Evolutionary conservation across 345 rosid genomes (phyloP).

Genomic region (Citrus maxima): DNA sequence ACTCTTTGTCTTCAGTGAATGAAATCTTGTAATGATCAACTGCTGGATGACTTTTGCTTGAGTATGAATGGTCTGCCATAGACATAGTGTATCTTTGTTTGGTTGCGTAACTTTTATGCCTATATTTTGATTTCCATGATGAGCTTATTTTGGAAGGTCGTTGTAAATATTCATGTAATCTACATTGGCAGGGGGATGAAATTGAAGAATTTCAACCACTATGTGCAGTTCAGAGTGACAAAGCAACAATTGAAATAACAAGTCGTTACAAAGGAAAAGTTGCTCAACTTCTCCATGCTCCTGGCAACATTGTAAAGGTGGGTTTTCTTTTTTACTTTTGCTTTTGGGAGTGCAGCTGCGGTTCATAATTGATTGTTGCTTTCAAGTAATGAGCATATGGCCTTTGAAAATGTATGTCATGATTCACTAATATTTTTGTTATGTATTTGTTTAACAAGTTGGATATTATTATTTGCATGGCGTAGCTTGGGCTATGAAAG

Average conservation of each 20-base stretch:
- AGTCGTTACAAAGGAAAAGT: slow-evolving; percentile 93
- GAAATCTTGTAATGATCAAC: background rate
- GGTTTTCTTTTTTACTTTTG: background rate
- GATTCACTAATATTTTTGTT: background rate
- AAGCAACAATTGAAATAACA: slow-evolving; percentile 92
- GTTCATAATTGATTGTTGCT: background rate
- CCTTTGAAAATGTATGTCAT: background rate
- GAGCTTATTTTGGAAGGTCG: background rate
- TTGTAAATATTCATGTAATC: slow-evolving; percentile 8
- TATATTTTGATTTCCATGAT: background rate
- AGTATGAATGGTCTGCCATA: background rate
- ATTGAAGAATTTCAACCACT: slow-evolving; percentile 93
- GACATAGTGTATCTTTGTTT: background rate
- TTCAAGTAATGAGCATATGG: background rate
- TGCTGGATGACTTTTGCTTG: background rate
- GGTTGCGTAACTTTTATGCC: background rate
- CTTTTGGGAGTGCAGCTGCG: background rate
- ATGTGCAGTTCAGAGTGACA: slow-evolving; percentile 97
- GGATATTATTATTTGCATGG: background rate
- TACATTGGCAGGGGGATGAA: slow-evolving; percentile 61
- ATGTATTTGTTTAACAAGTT: background rate
- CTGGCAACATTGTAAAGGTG: slow-evolving; percentile 91
- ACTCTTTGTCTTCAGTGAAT: background rate
- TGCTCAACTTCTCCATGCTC: slow-evolving; percentile 47
- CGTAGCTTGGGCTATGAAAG: background rate